Conservation (phyloP, 352 stramenopile species). For the Phytophthora vignae region DNA sequence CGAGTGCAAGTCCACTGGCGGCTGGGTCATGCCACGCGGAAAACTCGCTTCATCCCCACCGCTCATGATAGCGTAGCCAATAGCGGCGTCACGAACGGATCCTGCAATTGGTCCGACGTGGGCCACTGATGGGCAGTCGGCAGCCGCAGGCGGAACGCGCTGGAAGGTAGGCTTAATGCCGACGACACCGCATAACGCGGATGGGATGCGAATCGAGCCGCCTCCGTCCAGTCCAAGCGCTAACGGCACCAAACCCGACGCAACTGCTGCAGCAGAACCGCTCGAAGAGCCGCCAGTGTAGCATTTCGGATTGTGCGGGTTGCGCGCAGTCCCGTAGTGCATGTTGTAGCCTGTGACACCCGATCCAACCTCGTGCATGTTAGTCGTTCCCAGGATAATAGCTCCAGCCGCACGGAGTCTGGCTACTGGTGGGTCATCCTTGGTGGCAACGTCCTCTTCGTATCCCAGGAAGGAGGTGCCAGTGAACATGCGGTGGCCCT, state of each 20-base stretch:
- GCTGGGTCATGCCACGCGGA: conserved; percentile 57
- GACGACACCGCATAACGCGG: conserved; percentile 87
- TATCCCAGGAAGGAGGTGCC: conserved; percentile 85
- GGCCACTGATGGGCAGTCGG: conserved; percentile 67
- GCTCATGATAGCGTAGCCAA: conserved; percentile 89
- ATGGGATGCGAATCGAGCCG: conserved; percentile 92
- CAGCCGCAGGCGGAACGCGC: conserved; percentile 66
- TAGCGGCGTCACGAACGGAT: conserved; percentile 78
- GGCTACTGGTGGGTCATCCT: conserved; percentile 66
- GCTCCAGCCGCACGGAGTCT: conserved; percentile 76
- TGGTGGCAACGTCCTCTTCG: conserved; percentile 40
- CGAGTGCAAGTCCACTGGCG: conserved; percentile 51
- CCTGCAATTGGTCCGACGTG: conserved; percentile 86
- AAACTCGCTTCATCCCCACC: conserved; percentile 54
- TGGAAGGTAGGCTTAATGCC: conserved; percentile 91
- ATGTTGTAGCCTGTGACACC: conserved; percentile 86
- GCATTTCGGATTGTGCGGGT: conserved; percentile 86
- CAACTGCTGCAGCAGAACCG: conserved; percentile 88
- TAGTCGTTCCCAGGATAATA: conserved; percentile 90
- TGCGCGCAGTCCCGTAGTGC: conserved; percentile 74
- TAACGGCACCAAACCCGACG: conserved; percentile 88
- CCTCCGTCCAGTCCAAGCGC: conserved; percentile 90
- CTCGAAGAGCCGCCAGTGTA: conserved; percentile 93
- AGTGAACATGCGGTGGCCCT: conserved; percentile 68
- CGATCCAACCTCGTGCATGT: conserved; percentile 90